A percentile compares a stretch with the other conserved stretches of the same genome.
phyloP scores from a whole-genome alignment of 2,329 filamentous ascomycete genomes.

The Penicillium sp. region DNA sequence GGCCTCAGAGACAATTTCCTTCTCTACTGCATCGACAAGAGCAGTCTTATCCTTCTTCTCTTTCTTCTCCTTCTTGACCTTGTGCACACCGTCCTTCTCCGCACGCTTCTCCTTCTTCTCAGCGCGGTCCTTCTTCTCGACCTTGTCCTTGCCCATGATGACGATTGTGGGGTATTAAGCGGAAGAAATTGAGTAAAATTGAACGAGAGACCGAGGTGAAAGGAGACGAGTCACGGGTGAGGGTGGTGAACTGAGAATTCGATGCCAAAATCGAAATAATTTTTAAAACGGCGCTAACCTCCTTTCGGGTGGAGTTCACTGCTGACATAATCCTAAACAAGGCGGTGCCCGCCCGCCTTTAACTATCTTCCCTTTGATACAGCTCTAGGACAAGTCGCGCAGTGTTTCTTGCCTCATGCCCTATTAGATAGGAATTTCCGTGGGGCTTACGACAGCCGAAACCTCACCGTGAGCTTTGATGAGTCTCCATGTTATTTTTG shows the following conservation, averaged over 20 bases:
- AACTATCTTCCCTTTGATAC: constrained; percentile 14
- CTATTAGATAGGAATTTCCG: background rate
- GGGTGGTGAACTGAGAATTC: constrained; percentile 15
- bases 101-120: constrained; percentile 48
- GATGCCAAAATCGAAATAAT: constrained; percentile 17
- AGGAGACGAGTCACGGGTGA: constrained; percentile 26
- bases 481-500: background rate
- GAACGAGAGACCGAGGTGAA: constrained; percentile 20
- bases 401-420: constrained; percentile 1
- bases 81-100: constrained; percentile 48
- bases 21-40: constrained; percentile 42
- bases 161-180: constrained; percentile 19
- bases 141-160: constrained; percentile 49
- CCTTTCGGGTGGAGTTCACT: background rate
- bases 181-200: constrained; percentile 14
- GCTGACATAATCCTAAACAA: constrained; percentile 11
- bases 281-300: constrained; percentile 20
- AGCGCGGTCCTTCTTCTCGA: constrained; percentile 47
- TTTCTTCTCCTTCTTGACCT: constrained; percentile 50
- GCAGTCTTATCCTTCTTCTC: constrained; percentile 45
- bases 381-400: background rate
- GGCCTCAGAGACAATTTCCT: constrained; percentile 40
- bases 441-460: background rate
- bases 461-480: background rate
- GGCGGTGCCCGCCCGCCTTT: background rate